A percentile compares a stretch with the other conserved stretches of the same genome.
phyloP scores from a whole-genome alignment of 2,329 filamentous ascomycete genomes.

The Sporothrix phasma region DNA sequence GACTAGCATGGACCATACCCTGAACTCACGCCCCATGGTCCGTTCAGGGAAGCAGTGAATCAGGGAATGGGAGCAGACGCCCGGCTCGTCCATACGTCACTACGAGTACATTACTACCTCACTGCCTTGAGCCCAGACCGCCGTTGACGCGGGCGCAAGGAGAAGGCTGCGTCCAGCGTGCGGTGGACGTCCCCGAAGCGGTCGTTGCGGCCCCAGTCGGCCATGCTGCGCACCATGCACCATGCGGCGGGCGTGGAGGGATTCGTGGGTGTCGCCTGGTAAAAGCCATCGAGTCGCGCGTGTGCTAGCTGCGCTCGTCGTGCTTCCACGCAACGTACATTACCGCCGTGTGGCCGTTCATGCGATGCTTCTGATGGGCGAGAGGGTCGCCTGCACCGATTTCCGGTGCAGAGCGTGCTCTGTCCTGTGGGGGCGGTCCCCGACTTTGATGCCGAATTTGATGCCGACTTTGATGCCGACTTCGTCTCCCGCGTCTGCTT shows the following conservation, averaged over 20 bases:
- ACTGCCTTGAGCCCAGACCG: too few relatives aligned
- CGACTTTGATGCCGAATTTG: neutral
- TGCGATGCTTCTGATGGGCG: too few relatives aligned
- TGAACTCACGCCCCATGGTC: too few relatives aligned
- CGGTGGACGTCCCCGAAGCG: neutral
- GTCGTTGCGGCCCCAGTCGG: constrained; percentile 2
- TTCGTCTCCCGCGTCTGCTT: neutral
- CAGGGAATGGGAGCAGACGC: too few relatives aligned
- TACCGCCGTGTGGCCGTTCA: too few relatives aligned
- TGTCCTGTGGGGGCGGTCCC: too few relatives aligned
- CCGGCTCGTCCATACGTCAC: too few relatives aligned
- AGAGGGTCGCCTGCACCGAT: too few relatives aligned
- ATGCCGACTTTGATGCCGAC: neutral
- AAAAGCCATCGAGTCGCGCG: neutral
- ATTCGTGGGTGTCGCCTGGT: neutral
- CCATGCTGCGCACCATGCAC: constrained; percentile 3
- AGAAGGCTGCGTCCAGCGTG: neutral
- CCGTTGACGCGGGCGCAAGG: too few relatives aligned
- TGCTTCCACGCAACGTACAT: neutral
- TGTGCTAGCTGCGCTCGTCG: neutral
- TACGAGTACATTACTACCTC: too few relatives aligned
- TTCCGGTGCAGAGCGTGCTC: neutral
- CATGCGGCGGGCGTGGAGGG: neutral
- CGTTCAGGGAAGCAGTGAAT: too few relatives aligned
- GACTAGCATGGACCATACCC: too few relatives aligned